phyloP scores from a whole-genome alignment of 164 flowering plant species.

The Macadamia integrifolia region DNA sequence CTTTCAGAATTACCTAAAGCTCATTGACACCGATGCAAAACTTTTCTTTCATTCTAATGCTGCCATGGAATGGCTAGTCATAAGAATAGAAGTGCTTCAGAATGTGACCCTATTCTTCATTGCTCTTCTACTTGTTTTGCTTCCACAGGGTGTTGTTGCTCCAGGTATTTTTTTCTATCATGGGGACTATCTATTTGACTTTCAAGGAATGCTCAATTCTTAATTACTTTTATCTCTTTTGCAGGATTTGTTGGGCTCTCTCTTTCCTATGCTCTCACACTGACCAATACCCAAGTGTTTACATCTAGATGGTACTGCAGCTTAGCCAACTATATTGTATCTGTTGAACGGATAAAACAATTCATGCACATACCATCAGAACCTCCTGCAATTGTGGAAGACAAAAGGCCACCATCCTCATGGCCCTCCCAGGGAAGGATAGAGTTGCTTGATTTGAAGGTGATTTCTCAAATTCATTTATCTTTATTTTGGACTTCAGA shows the following conservation, averaged over 20 bases:
- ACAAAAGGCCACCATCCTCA: constrained; percentile 56
- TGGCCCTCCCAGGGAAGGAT: constrained; percentile 82
- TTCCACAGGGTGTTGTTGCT: constrained; percentile 45
- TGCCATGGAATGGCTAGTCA: constrained; percentile 65
- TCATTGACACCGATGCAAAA: constrained; percentile 63
- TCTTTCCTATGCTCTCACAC: constrained; percentile 70
- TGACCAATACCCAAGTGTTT: constrained; percentile 55
- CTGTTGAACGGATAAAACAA: constrained; percentile 87
- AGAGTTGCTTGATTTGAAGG: constrained; percentile 63
- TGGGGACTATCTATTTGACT: not conserved
- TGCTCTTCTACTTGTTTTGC: constrained; percentile 53
- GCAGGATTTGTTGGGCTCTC: constrained; percentile 88
- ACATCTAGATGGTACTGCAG: constrained; percentile 58
- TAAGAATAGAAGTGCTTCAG: constrained; percentile 70
- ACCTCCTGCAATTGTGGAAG: constrained; percentile 62
- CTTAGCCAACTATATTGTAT: constrained; percentile 62
- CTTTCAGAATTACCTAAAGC: constrained; percentile 47
- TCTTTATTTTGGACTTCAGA: no score
- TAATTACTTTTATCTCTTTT: not conserved
- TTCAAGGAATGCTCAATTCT: not conserved
- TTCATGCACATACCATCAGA: constrained; percentile 72
- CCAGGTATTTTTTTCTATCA: constrained; percentile 43
- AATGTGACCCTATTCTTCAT: constrained; percentile 60
- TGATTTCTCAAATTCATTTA: constrained; percentile 6
- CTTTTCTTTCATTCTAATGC: constrained; percentile 73